These are phyloP conservation scores for Artemisia argyi DNA, from an alignment of 129 eudicot species.

Conservation along the genomic window DNA sequence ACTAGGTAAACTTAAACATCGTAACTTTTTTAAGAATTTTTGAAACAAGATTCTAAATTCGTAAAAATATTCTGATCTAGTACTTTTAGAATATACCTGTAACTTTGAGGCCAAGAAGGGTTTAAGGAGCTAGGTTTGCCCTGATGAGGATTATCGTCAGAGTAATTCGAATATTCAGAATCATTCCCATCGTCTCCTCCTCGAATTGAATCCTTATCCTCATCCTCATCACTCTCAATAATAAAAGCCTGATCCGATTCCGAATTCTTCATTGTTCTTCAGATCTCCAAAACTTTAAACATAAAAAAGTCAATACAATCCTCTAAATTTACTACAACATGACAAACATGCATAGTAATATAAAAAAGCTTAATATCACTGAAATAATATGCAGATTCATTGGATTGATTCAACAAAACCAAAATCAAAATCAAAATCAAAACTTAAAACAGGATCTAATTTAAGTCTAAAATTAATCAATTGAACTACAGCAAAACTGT, in stretches of 20 bases:
- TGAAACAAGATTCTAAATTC: slow-evolving; percentile 8
- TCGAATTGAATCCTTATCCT: slow-evolving; percentile 40
- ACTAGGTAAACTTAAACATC: too few relatives aligned
- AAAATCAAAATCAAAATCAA: too few relatives aligned
- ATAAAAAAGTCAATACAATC: neutral
- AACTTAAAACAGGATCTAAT: too few relatives aligned
- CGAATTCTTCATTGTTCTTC: slow-evolving; percentile 60
- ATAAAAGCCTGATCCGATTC: slow-evolving; percentile 65
- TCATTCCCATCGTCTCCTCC: slow-evolving; percentile 59
- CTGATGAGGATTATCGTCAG: slow-evolving; percentile 40
- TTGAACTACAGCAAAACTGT: too few relatives aligned
- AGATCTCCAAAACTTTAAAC: slow-evolving; percentile 24
- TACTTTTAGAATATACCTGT: slow-evolving; percentile 45
- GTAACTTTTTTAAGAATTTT: too few relatives aligned
- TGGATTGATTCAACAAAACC: too few relatives aligned
- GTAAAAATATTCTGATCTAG: neutral
- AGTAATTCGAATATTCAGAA: slow-evolving; percentile 63
- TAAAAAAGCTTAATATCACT: too few relatives aligned
- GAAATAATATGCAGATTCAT: too few relatives aligned
- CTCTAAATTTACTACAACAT: too few relatives aligned
- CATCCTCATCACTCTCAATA: slow-evolving; percentile 83
- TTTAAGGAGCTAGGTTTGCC: slow-evolving; percentile 58
- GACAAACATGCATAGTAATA: too few relatives aligned
- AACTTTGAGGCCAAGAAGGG: slow-evolving; percentile 88
- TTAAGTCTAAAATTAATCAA: too few relatives aligned